Percentiles rank a stretch among this genome's conserved stretches.
Conservation (phyloP, 768 basidiomycete genomes). For the Hygrocybe coccinea region DNA sequence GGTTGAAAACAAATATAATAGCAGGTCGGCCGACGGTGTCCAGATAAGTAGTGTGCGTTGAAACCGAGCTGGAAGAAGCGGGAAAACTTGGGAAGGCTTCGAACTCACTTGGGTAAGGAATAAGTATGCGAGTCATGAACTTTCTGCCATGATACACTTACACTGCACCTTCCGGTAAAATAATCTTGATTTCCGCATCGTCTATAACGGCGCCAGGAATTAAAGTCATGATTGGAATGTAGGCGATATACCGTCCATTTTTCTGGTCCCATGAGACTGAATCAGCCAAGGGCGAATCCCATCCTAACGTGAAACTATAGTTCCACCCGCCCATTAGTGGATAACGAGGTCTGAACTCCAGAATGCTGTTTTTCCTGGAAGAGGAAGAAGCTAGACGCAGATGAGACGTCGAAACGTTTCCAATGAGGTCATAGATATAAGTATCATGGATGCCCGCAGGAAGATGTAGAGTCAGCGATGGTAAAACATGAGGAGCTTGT, state of each 20-base stretch:
- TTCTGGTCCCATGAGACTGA: slow-evolving; percentile 59
- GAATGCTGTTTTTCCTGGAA: slow-evolving; percentile 57
- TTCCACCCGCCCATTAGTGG: slow-evolving; percentile 97
- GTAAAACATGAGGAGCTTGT: slow-evolving; percentile 63
- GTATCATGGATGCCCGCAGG: slow-evolving; percentile 76
- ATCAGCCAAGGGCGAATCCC: slow-evolving; percentile 81
- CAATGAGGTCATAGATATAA: slow-evolving; percentile 89
- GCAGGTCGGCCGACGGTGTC: slow-evolving; percentile 87
- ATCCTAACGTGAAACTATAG: slow-evolving; percentile 90
- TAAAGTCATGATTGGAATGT: slow-evolving; percentile 81
- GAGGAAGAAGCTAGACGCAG: slow-evolving; percentile 67
- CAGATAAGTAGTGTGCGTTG: slow-evolving; percentile 81
- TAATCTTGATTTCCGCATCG: slow-evolving; percentile 70
- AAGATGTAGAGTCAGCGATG: slow-evolving; percentile 70
- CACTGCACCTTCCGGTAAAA: slow-evolving; percentile 95
- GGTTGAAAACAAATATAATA: slow-evolving; percentile 65
- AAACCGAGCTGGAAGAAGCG: slow-evolving; percentile 52
- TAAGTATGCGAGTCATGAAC: slow-evolving; percentile 6
- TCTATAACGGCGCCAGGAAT: slow-evolving; percentile 78
- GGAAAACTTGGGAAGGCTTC: slow-evolving; percentile 75
- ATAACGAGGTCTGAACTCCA: slow-evolving; percentile 87
- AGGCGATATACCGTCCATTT: slow-evolving; percentile 64
- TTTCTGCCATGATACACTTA: slow-evolving; percentile 39
- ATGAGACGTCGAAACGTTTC: slow-evolving; percentile 93
- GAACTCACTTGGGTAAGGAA: slow-evolving; percentile 54